Evolutionary conservation across 257 asterid species (phyloP), one percentile per base, ranked within the genome.

Genomic region (Parsonsia alboflavescens): DNA sequence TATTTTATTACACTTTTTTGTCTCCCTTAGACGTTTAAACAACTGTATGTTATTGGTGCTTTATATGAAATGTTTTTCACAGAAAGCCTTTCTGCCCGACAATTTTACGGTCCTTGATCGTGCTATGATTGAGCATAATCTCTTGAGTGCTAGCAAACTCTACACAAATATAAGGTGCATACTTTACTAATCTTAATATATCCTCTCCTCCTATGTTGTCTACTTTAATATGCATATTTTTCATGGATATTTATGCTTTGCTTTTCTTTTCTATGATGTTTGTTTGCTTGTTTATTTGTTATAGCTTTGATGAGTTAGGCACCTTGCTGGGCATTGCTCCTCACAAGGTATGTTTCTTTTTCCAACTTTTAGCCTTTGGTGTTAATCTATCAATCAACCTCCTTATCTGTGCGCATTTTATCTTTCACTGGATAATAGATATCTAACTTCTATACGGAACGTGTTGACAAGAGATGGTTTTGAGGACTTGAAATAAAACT

Each of bases 121-220:
- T 74, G 97, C 99, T 76, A 94, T 94, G 97, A 94, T 94, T 79
- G 97, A 94, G 84, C 99, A 94, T 81, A 94, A 94, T 85, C 99
- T 94, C 73, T 84, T 84, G 78, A 94, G 99, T 85, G 97, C 99
- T 50, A 92, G 97, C 90, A 94, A 94, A 81, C 98, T 94, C 57
- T 94, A 94, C 84, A 92, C 96, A 19, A 94, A 94, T 83, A 94
- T 94, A 76, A 91, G 98, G 97, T 90, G 77, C 82, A 54, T 54
- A 54, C 28, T 53, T 6, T 54, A 54, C n/a, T n/a, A 54, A 54
- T 19, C 58, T 19, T 21, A 19, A 53, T 5, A 53, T 21, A 26
- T 54, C 61, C 21, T 52, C 10, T 21, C 24, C 28, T 54, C 7
- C 66, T 12, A 1, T 62, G 33, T n/a, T 39, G 64, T 62, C 17